Evolutionary conservation across 441 rosid species (phyloP).

Genomic region (Flueggea neowawraea): DNA sequence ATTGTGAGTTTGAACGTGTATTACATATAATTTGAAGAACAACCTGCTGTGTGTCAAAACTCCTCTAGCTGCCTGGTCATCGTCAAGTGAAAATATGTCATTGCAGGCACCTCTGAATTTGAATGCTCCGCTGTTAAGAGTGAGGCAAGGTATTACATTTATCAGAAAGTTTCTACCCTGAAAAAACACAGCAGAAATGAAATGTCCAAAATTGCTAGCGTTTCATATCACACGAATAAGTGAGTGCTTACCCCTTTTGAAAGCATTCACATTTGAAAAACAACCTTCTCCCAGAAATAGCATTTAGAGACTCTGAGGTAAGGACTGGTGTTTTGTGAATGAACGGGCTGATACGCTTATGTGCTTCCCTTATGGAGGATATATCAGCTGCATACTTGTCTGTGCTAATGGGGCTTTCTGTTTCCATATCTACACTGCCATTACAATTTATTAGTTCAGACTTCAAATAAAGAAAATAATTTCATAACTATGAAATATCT

Average conservation of each 20-base stretch:
- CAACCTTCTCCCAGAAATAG: slow-evolving; percentile 49
- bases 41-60: slow-evolving; percentile 81
- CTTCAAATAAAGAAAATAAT: neutral
- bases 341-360: slow-evolving; percentile 42
- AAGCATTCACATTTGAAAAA: slow-evolving; percentile 87
- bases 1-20: neutral
- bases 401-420: slow-evolving; percentile 8
- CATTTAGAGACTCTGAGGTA: slow-evolving; percentile 61
- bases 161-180: too few species aligned
- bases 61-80: slow-evolving; percentile 70
- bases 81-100: slow-evolving; percentile 66
- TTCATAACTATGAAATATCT: neutral
- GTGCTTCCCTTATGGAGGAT: slow-evolving; percentile 67
- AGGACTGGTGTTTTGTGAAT: slow-evolving; percentile 68
- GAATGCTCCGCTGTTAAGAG: slow-evolving; percentile 75
- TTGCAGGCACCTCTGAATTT: slow-evolving; percentile 93
- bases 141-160: neutral
- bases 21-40: neutral
- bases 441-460: neutral
- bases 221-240: neutral
- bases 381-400: slow-evolving; percentile 76
- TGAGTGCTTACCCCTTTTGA: slow-evolving; percentile 74
- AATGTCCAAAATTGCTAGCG: neutral
- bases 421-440: slow-evolving; percentile 23
- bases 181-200: too few species aligned